These are phyloP conservation scores for Agaricales sp. DNA, from an alignment of 1,284 basidiomycete genomes.

Conservation along the genomic window DNA sequence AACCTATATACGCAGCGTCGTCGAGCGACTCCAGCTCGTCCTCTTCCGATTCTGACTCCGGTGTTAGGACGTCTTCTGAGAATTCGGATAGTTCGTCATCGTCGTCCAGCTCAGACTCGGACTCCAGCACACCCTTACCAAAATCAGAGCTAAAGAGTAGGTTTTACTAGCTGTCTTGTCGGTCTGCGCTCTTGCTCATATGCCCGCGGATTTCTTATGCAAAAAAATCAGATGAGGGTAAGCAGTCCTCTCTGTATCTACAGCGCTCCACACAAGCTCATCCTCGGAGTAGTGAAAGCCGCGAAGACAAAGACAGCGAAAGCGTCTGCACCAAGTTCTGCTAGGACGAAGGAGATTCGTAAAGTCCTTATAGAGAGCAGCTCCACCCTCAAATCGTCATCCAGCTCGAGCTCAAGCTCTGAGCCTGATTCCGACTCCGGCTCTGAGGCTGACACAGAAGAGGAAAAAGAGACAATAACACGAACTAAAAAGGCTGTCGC, in stretches of 20 bases:
- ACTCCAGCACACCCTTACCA: conserved; percentile 10
- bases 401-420: conserved; percentile 12
- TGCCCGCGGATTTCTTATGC: background rate
- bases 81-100: conserved; percentile 10
- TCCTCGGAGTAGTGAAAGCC: background rate
- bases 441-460: conserved; percentile 14
- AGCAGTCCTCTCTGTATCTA: background rate
- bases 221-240: background rate
- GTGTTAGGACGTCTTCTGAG: background rate
- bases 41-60: background rate
- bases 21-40: background rate
- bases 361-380: background rate
- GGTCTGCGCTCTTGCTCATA: background rate
- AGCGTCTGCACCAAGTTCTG: background rate
- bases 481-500: background rate
- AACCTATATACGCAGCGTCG: background rate
- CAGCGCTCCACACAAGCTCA: background rate
- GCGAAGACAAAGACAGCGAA: background rate
- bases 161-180: conserved; percentile 5
- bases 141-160: conserved; percentile 6
- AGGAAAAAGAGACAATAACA: background rate
- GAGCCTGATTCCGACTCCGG: conserved; percentile 17
- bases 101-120: conserved; percentile 17
- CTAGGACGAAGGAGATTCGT: background rate
- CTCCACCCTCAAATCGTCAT: background rate